Percentiles rank a stretch among this genome's conserved stretches.
Conservation (phyloP, 768 basidiomycete genomes). For the Terana coerulea region DNA sequence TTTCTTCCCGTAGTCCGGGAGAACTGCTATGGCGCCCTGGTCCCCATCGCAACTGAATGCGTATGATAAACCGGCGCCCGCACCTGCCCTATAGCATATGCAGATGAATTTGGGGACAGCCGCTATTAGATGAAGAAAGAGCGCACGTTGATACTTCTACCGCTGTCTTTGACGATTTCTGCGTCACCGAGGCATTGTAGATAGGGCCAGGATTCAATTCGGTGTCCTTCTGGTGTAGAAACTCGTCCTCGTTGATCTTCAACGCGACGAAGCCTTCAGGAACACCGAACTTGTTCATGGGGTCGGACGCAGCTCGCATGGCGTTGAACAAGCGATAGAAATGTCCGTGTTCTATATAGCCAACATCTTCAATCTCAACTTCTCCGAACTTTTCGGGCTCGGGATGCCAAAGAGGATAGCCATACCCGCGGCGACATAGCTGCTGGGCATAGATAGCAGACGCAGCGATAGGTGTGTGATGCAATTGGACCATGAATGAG, state of each 20-base stretch:
- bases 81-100: neutral
- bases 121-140: neutral
- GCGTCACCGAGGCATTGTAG: neutral
- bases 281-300: neutral
- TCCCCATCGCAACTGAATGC: neutral
- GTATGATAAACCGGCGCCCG: neutral
- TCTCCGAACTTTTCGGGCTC: constrained; percentile 12
- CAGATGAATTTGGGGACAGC: neutral
- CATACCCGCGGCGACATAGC: constrained; percentile 10
- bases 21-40: neutral
- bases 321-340: constrained; percentile 21
- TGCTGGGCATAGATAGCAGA: constrained; percentile 14
- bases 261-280: neutral
- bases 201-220: neutral
- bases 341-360: constrained; percentile 11
- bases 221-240: neutral
- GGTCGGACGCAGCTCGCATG: neutral
- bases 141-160: neutral
- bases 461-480: too few species aligned
- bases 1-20: neutral
- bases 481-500: too few species aligned
- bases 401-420: constrained; percentile 19
- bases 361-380: constrained; percentile 19
- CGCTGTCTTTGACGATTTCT: neutral
- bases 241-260: neutral